Percentiles rank a stretch among this genome's conserved stretches.
Conservation (phyloP, 805 yeast species). For the Tetrapisispora iriomotensis region DNA sequence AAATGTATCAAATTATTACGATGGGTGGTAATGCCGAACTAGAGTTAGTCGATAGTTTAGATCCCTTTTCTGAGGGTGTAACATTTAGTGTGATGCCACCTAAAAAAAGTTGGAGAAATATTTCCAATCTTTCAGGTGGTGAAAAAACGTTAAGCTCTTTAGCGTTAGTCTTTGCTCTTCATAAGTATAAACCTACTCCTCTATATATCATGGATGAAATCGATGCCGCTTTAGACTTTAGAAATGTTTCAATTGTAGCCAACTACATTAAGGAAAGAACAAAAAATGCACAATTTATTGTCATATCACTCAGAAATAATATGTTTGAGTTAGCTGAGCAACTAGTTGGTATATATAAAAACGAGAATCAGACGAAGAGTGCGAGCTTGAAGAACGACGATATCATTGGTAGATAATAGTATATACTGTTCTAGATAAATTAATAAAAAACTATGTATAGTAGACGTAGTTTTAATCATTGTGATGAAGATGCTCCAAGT, state of each 20-base stretch:
- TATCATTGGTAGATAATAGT: constrained; percentile 15
- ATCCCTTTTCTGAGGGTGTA: constrained; percentile 97
- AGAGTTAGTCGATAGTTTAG: constrained; percentile 88
- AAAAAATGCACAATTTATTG: constrained; percentile 92
- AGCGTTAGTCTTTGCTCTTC: constrained; percentile 92
- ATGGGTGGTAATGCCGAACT: constrained; percentile 99
- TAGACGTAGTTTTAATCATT: too few species aligned
- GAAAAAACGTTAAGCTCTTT: constrained; percentile 92
- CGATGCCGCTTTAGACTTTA: constrained; percentile 95
- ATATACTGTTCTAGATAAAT: neutral
- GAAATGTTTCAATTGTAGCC: constrained; percentile 96
- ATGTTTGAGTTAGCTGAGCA: constrained; percentile 96
- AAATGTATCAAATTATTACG: constrained; percentile 96
- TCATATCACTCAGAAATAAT: constrained; percentile 87
- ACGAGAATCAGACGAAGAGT: constrained; percentile 80
- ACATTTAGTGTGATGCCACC: constrained; percentile 98
- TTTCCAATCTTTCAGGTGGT: constrained; percentile 92
- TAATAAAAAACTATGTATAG: too few species aligned
- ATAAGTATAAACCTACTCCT: constrained; percentile 94
- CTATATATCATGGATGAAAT: constrained; percentile 98
- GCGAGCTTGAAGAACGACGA: constrained; percentile 66
- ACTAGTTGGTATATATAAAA: constrained; percentile 91
- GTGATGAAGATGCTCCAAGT: constrained; percentile 35
- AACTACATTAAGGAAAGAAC: constrained; percentile 93
- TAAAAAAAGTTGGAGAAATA: constrained; percentile 93